phyloP scores from a whole-genome alignment of 163 green algal genomes.

The Smithsoniella earleae region DNA sequence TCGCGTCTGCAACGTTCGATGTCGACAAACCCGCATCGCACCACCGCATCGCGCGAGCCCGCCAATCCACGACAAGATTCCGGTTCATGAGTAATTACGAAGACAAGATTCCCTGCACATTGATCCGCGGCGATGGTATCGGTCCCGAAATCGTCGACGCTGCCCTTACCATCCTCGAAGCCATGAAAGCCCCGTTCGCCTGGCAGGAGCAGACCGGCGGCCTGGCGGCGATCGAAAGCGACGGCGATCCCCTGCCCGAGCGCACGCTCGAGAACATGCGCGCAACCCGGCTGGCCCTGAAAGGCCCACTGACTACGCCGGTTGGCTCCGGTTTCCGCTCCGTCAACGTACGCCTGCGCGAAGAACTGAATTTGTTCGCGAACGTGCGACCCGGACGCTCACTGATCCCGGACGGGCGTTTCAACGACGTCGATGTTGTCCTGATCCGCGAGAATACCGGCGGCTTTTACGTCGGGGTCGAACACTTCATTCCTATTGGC shows the following conservation, averaged over 20 bases:
- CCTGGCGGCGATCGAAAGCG: slow-evolving; percentile 73
- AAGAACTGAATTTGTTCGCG: slow-evolving; percentile 90
- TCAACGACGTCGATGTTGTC: background rate
- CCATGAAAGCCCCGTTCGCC: slow-evolving; percentile 55
- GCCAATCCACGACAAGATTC: too few relatives aligned
- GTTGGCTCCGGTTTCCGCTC: slow-evolving; percentile 92
- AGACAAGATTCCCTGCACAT: too few relatives aligned
- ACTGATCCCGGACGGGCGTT: too few relatives aligned
- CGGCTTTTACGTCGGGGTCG: background rate
- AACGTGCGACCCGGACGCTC: slow-evolving; percentile 90
- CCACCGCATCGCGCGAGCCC: too few relatives aligned
- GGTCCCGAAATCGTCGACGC: slow-evolving; percentile 83
- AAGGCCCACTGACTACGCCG: slow-evolving; percentile 90
- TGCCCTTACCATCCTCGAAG: slow-evolving; percentile 66
- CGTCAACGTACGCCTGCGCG: slow-evolving; percentile 91
- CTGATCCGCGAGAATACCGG: background rate
- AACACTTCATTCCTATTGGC: background rate
- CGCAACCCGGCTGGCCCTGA: too few relatives aligned
- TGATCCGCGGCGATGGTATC: slow-evolving; percentile 70
- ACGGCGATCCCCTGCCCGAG: too few relatives aligned
- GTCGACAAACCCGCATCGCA: too few relatives aligned
- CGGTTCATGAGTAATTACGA: too few relatives aligned
- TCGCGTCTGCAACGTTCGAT: too few relatives aligned
- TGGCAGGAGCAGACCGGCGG: slow-evolving; percentile 88
- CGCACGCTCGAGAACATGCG: too few relatives aligned